Evolutionary conservation across 768 basidiomycete genomes (phyloP), one percentile per base, ranked within the genome.

Genomic region (Rhizopogon roseolus): DNA sequence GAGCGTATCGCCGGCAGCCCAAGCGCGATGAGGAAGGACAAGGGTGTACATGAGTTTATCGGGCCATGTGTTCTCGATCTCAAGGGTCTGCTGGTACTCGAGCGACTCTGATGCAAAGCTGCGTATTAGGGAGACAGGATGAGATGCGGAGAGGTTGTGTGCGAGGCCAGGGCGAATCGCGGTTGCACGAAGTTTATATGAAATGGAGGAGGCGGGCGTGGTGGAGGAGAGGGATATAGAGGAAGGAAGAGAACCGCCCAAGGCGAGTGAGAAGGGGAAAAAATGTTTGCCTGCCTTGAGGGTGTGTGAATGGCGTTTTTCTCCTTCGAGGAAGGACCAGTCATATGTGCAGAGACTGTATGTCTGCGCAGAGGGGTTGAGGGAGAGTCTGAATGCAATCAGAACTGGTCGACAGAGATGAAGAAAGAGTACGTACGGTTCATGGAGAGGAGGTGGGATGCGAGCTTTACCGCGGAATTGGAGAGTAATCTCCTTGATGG

Each of bases 41-140:
- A 93, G 82, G 5, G 88, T 86, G 68, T 96, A 98, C 94, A 95
- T 96, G 71, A 97, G 75, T 73, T 98, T 98, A 19, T 88, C 88
- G 0, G 96, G 94, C 96, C 96, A 98, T 14, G 93, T 94, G 68
- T 95, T 97, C 70, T 97, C 91, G 59, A 92, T 86, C 68, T 98
- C 96, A 54, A 97, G 80, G 2, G 93, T 93, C 66, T 98, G 94
- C 63, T 93, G 95, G 74, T 92, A 98, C 68, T 98, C 96, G 61
- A 97, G 80, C 0, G 95, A 88, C 57, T 94, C 93, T 1, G 82
- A 66, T 17, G 82, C 76, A 64, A 94, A 87, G 4, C 86, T 82
- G 43, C 93, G 83, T 45, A 89, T 60, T 56, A 98, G 74, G 54
- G 76, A 71, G 46, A 98, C 81, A 10, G 84, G 80, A 46, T 74